Evolutionary conservation across 2,329 filamentous ascomycete genomes (phyloP).

Genomic region (Aspergillus ruber): DNA sequence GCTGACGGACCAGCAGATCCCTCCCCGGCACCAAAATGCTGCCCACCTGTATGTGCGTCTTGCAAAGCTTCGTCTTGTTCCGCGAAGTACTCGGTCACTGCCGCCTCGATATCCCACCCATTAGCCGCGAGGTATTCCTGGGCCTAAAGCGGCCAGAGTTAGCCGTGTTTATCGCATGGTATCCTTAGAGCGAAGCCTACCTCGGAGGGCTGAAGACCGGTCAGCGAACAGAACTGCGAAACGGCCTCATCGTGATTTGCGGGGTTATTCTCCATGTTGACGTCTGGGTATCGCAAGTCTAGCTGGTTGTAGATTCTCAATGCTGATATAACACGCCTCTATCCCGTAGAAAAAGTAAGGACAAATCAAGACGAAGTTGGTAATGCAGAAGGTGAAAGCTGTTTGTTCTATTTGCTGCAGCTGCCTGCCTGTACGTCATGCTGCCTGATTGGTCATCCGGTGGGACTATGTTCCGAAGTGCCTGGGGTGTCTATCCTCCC

Average conservation of each 20-base stretch:
- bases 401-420: conserved; percentile 3
- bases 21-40: conserved; percentile 17
- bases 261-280: conserved; percentile 29
- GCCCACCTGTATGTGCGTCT: conserved; percentile 23
- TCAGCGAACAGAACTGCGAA: conserved; percentile 52
- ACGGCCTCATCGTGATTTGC: conserved; percentile 37
- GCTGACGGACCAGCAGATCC: conserved; percentile 12
- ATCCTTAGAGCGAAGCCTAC: conserved; percentile 27
- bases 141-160: conserved; percentile 45
- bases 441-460: conserved; percentile 33
- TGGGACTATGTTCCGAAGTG: conserved; percentile 1
- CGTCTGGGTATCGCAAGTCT: not conserved
- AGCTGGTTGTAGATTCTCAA: not conserved
- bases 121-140: conserved; percentile 59
- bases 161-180: too few species aligned
- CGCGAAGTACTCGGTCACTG: conserved; percentile 56
- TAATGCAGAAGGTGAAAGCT: conserved; percentile 1
- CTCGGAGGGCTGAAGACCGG: conserved; percentile 45
- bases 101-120: conserved; percentile 60
- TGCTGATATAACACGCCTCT: too few species aligned
- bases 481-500: not conserved
- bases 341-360: too few species aligned
- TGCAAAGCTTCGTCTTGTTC: conserved; percentile 37
- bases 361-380: conserved; percentile 4
- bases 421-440: conserved; percentile 28